Conservation (phyloP, 2,329 filamentous ascomycete genomes). For the Plenodomus tracheiphilus region DNA sequence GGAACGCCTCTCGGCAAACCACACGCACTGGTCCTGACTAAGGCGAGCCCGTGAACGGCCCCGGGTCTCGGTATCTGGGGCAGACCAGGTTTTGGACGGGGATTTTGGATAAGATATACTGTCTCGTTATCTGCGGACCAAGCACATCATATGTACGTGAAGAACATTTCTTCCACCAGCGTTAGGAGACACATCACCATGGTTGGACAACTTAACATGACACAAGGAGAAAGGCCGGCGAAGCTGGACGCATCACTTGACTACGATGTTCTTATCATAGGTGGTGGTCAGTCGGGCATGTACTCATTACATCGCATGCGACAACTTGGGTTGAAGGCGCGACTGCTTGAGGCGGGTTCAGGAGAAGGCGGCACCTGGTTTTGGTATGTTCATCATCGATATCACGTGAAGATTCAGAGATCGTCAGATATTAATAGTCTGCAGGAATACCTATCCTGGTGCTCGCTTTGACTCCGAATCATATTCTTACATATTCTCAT, state of each 20-base stretch:
- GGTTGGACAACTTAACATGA: constrained; percentile 14
- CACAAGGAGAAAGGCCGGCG: constrained; percentile 4
- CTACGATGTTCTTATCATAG: constrained; percentile 32
- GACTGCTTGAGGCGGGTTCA: constrained; percentile 37
- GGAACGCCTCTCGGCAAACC: not conserved
- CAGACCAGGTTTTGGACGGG: too few relatives aligned
- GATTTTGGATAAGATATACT: too few relatives aligned
- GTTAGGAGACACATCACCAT: constrained; percentile 2
- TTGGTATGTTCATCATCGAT: constrained; percentile 30
- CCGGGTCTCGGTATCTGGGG: not conserved
- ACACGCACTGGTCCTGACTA: not conserved
- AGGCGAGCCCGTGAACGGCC: not conserved
- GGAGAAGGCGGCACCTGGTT: constrained; percentile 45
- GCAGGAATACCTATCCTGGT: constrained; percentile 53
- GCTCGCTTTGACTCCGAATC: constrained; percentile 54
- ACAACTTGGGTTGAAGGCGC: constrained; percentile 32
- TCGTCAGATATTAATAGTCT: not conserved
- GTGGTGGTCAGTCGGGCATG: constrained; percentile 42
- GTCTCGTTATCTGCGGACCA: not conserved
- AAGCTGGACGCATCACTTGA: constrained; percentile 19
- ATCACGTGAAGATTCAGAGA: too few relatives aligned
- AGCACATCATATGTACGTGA: not conserved
- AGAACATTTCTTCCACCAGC: not conserved
- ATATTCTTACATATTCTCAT: constrained; percentile 51
- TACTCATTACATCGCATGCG: constrained; percentile 42